Conservation (phyloP, 208 protist species). For the Cochliopodium minus region DNA sequence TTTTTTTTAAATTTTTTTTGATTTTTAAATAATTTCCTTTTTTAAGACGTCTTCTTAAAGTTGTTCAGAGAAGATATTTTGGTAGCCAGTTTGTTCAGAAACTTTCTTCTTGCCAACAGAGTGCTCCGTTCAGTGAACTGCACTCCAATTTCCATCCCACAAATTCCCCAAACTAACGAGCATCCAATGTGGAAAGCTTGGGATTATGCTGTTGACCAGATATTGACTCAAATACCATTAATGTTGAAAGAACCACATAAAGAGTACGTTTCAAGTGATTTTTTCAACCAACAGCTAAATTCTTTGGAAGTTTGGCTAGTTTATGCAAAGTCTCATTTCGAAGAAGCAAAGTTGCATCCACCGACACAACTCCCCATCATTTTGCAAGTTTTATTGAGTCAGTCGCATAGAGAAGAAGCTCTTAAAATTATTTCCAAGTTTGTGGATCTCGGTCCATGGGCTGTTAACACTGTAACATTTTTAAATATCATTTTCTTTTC, state of each 20-base stretch:
- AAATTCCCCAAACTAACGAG: conserved; percentile 64
- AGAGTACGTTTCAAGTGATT: conserved; percentile 59
- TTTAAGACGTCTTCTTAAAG: conserved; percentile 39
- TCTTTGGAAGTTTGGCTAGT: conserved; percentile 96
- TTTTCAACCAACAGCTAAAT: conserved; percentile 90
- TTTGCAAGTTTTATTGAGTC: conserved; percentile 73
- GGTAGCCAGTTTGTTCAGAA: conserved; percentile 79
- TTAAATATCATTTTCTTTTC: conserved; percentile 22
- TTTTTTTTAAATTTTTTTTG: conserved; percentile 3
- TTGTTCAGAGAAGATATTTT: conserved; percentile 74
- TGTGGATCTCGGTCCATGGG: conserved; percentile 80
- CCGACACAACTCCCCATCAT: conserved; percentile 91
- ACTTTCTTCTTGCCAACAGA: conserved; percentile 88
- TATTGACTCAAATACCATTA: conserved; percentile 63
- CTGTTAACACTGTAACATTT: conserved; percentile 74
- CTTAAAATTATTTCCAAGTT: conserved; percentile 80
- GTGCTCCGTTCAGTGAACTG: conserved; percentile 75
- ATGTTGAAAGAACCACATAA: conserved; percentile 35
- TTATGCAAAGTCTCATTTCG: too few species aligned
- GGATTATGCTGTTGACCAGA: conserved; percentile 73
- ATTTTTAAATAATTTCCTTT: too few species aligned
- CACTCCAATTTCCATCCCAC: conserved; percentile 74
- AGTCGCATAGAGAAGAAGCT: conserved; percentile 72
- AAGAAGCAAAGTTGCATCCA: conserved; percentile 40
- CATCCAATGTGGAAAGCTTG: conserved; percentile 84